These are phyloP conservation scores for Aspergillus sergii DNA, from an alignment of 2,329 filamentous ascomycete species.

Conservation along the genomic window DNA sequence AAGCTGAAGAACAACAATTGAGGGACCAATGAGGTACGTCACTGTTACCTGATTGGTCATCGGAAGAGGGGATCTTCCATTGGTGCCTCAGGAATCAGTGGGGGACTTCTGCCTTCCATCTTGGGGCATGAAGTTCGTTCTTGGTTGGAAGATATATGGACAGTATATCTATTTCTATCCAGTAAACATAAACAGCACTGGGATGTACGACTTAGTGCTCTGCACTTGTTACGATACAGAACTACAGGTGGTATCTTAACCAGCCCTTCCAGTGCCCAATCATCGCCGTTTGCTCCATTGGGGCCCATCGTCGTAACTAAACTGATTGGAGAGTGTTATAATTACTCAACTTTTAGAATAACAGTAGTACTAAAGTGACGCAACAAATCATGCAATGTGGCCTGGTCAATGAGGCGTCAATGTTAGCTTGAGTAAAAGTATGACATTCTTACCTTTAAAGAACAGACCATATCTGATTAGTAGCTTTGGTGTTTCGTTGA, in stretches of 20 bases:
- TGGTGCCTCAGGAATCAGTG: slow-evolving; percentile 18
- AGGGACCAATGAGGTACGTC: slow-evolving; percentile 32
- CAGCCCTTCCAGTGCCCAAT: neutral
- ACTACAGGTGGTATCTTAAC: neutral
- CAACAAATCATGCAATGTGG: neutral
- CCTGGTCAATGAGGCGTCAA: no score
- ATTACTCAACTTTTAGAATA: neutral
- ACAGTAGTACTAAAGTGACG: neutral
- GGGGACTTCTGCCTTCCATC: neutral
- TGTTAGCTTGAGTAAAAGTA: no score
- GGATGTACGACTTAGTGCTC: neutral
- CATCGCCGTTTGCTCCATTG: neutral
- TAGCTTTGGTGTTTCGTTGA: neutral
- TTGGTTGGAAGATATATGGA: neutral
- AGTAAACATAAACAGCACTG: neutral
- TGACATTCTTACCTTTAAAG: neutral
- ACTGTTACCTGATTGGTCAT: slow-evolving; percentile 43
- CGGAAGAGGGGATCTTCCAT: slow-evolving; percentile 31
- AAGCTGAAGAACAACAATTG: slow-evolving; percentile 12
- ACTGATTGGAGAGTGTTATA: neutral
- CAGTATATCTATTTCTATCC: neutral
- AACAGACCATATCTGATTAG: neutral
- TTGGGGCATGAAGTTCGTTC: neutral
- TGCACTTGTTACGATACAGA: neutral
- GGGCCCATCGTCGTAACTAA: neutral